Evolutionary conservation across 2,329 filamentous ascomycete genomes (phyloP).

Genomic region (Dactylellina leptospora): DNA sequence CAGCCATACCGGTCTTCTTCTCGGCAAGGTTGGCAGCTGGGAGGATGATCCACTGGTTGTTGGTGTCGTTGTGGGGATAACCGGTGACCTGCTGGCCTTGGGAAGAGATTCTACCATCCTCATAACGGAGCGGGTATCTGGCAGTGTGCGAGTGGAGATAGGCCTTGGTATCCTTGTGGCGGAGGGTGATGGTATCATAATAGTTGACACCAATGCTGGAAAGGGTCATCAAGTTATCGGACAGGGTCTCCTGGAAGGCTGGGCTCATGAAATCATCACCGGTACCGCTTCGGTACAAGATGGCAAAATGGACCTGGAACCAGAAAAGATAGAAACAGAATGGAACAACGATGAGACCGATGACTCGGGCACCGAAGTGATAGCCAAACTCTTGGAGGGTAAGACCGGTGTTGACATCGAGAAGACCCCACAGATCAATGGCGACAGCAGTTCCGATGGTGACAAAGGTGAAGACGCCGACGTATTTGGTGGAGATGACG

Average conservation of each 20-base stretch:
- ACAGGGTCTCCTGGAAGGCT: slow-evolving; percentile 95
- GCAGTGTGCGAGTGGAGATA: slow-evolving; percentile 94
- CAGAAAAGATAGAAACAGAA: slow-evolving; percentile 99
- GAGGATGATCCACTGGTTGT: slow-evolving; percentile 96
- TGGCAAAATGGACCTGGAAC: slow-evolving; percentile 99
- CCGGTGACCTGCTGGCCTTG: slow-evolving; percentile 96
- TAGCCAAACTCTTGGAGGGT: slow-evolving; percentile 81
- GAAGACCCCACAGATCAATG: slow-evolving; percentile 93
- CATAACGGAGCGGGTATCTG: slow-evolving; percentile 89
- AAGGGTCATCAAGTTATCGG: slow-evolving; percentile 90
- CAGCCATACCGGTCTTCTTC: slow-evolving; percentile 69
- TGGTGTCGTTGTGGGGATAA: slow-evolving; percentile 97
- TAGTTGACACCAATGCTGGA: slow-evolving; percentile 88
- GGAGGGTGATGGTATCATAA: slow-evolving; percentile 84
- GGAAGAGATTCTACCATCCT: slow-evolving; percentile 95
- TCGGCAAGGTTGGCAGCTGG: slow-evolving; percentile 69
- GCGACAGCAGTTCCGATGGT: slow-evolving; percentile 92
- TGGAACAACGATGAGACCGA: slow-evolving; percentile 86
- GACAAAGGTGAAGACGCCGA: slow-evolving; percentile 94
- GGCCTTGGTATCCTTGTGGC: slow-evolving; percentile 96
- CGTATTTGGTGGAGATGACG: slow-evolving; percentile 98
- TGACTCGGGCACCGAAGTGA: slow-evolving; percentile 86
- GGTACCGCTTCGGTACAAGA: slow-evolving; percentile 85
- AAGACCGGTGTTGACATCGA: slow-evolving; percentile 88
- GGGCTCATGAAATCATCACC: slow-evolving; percentile 99